Percentiles rank a stretch among this genome's conserved stretches.
These are phyloP conservation scores for Sphaerostilbella broomeana DNA, from an alignment of 2,329 filamentous ascomycete genomes.

Conservation along the genomic window DNA sequence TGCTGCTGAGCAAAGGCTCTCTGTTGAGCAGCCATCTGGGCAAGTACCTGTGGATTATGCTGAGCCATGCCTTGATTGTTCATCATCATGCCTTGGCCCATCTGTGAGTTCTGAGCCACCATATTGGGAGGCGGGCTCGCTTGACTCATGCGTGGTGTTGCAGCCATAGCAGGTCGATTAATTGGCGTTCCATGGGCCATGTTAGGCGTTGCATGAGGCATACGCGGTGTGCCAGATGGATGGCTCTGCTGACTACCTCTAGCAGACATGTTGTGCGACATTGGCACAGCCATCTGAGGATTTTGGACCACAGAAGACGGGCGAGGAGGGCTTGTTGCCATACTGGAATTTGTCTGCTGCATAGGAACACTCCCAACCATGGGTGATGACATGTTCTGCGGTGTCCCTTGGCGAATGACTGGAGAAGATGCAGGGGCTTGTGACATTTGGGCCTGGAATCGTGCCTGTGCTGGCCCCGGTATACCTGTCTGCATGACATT, in stretches of 20 bases:
- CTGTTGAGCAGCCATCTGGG: conserved; percentile 44
- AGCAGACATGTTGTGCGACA: conserved; percentile 57
- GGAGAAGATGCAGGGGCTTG: conserved; percentile 65
- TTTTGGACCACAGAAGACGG: conserved; percentile 60
- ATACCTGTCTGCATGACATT: conserved; percentile 35
- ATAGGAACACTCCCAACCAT: conserved; percentile 57
- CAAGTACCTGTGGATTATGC: conserved; percentile 33
- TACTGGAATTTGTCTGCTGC: conserved; percentile 59
- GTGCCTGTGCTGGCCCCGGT: conserved; percentile 35
- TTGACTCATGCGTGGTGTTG: conserved; percentile 57
- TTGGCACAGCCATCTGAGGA: conserved; percentile 51
- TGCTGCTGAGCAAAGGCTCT: conserved; percentile 39
- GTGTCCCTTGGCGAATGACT: conserved; percentile 54
- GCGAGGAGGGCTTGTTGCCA: conserved; percentile 61
- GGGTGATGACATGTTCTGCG: conserved; percentile 59
- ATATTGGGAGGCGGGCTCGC: conserved; percentile 54
- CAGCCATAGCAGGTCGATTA: conserved; percentile 42
- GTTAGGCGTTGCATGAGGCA: conserved; percentile 55
- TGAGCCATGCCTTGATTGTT: conserved; percentile 39
- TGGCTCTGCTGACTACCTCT: conserved; percentile 63
- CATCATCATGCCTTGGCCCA: conserved; percentile 48
- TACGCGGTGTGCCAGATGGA: conserved; percentile 54
- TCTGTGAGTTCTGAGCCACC: conserved; percentile 52
- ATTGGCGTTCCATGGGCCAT: conserved; percentile 55
- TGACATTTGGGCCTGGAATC: conserved; percentile 50